A percentile compares a stretch with the other conserved stretches of the same genome.
phyloP scores from a whole-genome alignment of 176 grass and related monocot genomes.

The Zea luxurians region DNA sequence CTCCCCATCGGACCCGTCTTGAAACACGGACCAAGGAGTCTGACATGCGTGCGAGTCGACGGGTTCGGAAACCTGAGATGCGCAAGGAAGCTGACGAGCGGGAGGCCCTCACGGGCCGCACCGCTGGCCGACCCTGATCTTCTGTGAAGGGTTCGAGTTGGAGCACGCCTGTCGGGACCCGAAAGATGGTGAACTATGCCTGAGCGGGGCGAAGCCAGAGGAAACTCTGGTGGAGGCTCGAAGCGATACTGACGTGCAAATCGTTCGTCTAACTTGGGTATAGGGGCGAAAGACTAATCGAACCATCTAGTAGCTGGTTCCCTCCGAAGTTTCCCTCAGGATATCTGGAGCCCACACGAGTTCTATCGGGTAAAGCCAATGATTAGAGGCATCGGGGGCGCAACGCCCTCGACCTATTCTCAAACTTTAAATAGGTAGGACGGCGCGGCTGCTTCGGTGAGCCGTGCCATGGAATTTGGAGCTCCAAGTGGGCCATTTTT shows the following conservation, averaged over 20 bases:
- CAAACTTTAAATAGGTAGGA: slow-evolving; percentile 89
- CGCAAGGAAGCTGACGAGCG: too few relatives aligned
- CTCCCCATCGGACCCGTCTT: too few relatives aligned
- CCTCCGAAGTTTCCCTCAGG: slow-evolving; percentile 75
- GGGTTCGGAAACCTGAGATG: too few relatives aligned
- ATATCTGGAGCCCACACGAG: slow-evolving; percentile 58
- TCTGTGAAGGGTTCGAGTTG: slow-evolving; percentile 74
- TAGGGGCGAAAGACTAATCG: slow-evolving; percentile 42
- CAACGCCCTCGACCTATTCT: slow-evolving; percentile 73
- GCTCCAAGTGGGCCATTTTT: slow-evolving; percentile 70
- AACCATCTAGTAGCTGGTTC: slow-evolving; percentile 61
- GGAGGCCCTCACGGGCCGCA: too few relatives aligned
- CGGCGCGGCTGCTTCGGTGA: slow-evolving; percentile 52
- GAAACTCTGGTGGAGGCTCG: slow-evolving; percentile 71
- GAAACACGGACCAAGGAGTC: too few relatives aligned
- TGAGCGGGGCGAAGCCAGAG: slow-evolving; percentile 52
- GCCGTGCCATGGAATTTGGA: slow-evolving; percentile 50
- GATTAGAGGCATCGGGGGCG: slow-evolving; percentile 73
- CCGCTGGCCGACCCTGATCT: slow-evolving; percentile 54
- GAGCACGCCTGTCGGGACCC: slow-evolving; percentile 61
- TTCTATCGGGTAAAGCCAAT: slow-evolving; percentile 76
- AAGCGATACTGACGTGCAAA: slow-evolving; percentile 67
- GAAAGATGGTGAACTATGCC: slow-evolving; percentile 81
- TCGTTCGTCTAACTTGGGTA: slow-evolving; percentile 29
- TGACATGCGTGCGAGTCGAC: too few relatives aligned